Evolutionary conservation across 2,329 filamentous ascomycete species (phyloP), one percentile per base, ranked within the genome.

Genomic region (Penicillium sp.): DNA sequence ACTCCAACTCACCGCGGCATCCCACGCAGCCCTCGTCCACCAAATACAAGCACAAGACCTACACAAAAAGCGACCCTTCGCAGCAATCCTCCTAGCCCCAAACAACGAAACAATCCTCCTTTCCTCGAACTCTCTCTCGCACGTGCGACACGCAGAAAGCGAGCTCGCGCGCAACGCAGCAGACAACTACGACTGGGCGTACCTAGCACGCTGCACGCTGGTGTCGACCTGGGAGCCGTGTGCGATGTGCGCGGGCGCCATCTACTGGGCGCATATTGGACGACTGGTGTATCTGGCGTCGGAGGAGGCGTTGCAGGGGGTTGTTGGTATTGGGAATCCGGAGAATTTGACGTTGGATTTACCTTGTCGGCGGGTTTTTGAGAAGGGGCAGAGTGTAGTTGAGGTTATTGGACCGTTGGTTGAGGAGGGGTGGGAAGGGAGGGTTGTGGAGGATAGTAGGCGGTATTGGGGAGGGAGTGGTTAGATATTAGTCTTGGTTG

Each of bases 181-280:
- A 17, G 67, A 71, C 6, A 81, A 83, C 62, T 83, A 78, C 62
- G 70, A 75, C 3, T 78, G 79, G 59, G 72, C 75, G 15, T 84
- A 79, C 62, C 73, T 84, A 2, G 79, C 78, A 70, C 66, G 64
- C 38, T 83, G 80, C 63, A 82, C 81, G 0, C 67, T 83, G 40
- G 78, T 82, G 47, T 79, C 77, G 23, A 83, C 81, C 12, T 83
- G 82, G 81, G 82, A 84, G 67, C 81, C 81, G 2, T 84, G 82
- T 59, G 80, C 79, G 21, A 83, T 84, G 81, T 84, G 81, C 63
- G 69, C 72, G 38, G 76, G 75, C 6, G 78, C 78, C 2, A 74
- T 80, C 45, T 78, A 80, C 62, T 83, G 81, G 81, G 80, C 80
- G 40, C 78, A 82, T 63, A 83, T 84, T 56, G 82, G 81, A 6